Base-by-base conservation (phyloP, 2,329 filamentous ascomycete species). In the Myriosclerotinia curreyana region DNA sequence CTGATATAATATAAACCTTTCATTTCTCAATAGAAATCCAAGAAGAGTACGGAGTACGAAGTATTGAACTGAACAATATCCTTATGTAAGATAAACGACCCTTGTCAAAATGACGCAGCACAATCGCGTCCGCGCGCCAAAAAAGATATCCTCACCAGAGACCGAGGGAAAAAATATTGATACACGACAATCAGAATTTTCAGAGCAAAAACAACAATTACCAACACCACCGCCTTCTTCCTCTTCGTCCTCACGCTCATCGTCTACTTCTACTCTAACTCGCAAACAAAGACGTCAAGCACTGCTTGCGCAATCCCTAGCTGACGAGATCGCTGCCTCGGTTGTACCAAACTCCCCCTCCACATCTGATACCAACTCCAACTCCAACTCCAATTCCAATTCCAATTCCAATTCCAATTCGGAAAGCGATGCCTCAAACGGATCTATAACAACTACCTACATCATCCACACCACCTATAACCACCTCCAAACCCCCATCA, bases 21-120 rank as follows among this genome's bases (percentile, higher is more conserved):
- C 6, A 17, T 9, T 4, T 8, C 15, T 2, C 20, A 14, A 15
- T 8, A 3, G 0, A n/a, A 31, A 15, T n/a, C 2, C 3, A 4
- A 31, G 3, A n/a, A 42, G 36, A n/a, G n/a, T n/a, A n/a, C n/a
- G n/a, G n/a, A n/a, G n/a, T n/a, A n/a, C n/a, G n/a, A 31, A 34
- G 11, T 40, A 4, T 25, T 28, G 7, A n/a, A 28, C 15, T 20
- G 20, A 31, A 20, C 5, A 51, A 51, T 6, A 14, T 15, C 28
- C 28, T 31, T 31, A 31, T 5, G 15, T 14, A 20, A 44, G 15
- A 44, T 44, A 44, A 44, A 17, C 8, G 7, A 44, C 40, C 54
- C 54, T n/a, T 44, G 54, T 58, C n/a, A 31, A 34, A 36, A 58
- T 58, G 55, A 58, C 42, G 55, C 55, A 58, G 42, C 20, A 34